Evolutionary conservation across 2,329 filamentous ascomycete species (phyloP), one percentile per base, ranked within the genome.

Genomic region (Macroventuria anomochaeta): DNA sequence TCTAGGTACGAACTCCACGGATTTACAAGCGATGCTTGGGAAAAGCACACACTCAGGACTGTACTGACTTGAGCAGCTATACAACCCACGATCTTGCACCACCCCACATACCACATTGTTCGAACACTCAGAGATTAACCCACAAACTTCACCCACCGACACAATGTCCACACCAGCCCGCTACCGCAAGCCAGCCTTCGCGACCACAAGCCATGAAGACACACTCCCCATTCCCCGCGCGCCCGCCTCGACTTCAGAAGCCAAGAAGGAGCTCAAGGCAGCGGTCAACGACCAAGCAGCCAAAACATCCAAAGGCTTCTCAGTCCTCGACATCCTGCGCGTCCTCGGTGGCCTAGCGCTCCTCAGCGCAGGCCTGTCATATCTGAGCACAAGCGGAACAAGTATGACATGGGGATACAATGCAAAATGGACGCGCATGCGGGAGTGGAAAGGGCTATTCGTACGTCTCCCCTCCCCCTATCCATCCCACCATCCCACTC

Each of bases 301-400:
- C 33, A 51, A 48, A 32, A 58, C 64, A 0, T 65, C 67, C 7
- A 53, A 46, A n/a, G 57, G 62, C 40, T 34, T 73, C 28, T 71
- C 70, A 0, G 44, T 74, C 33, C 64, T 91, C 28, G 90, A 93
- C 71, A 73, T 89, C 46, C 75, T 91, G 54, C 87, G 90, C 26
- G 81, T 93, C 25, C 67, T 92, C 38, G 82, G 82, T 26, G 90
- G 90, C 48, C 74, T 93, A 12, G 61, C 88, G 28, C 63, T 90
- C 36, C 83, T 87, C 39, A 89, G 85, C 20, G 85, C 82, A 65
- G 86, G 83, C 15, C 79, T 93, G 48, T 92, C 89, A 76, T 93
- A 93, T 75, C 84, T 93, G 59, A 81, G 90, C 63, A 91, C 88
- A 37, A 81, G 82, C 57, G 88, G 88, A 57, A 84, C 90, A 69